Evolutionary conservation across 2,329 filamentous ascomycete genomes (phyloP), one percentile per base, ranked within the genome.

Genomic region (Triangularia setosa): DNA sequence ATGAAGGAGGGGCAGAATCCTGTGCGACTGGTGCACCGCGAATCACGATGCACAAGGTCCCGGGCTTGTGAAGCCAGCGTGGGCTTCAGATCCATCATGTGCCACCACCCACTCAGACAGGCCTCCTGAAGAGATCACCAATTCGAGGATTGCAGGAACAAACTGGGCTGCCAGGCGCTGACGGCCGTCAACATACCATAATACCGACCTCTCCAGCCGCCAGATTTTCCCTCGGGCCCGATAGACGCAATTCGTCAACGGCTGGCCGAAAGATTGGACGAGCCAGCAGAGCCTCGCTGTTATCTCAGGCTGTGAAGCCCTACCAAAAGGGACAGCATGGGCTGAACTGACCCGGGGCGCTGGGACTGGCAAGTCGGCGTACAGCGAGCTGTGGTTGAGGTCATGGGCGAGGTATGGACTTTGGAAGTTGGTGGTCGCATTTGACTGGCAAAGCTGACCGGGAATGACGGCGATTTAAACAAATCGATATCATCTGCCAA

Each of bases 401-500:
- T 55, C 60, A 63, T 54, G 54, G 59, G 18, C 58, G 27, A 59
- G 24, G 44, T 57, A 54, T 57, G 58, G 24, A 18, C 27, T 28
- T 40, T 33, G 48, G 18, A 33, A 61, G 54, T 14, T 27, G 58
- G 58, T 57, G 55, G 61, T 23, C 58, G 11, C 44, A 53, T 25
- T 40, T 44, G 44, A 40, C 11, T 44, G 18, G 55, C n/a, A 35
- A 40, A n/a, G 44, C 35, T 30, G 33, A 52, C 14, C 61, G 55
- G 54, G 60, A 61, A 48, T 68, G 65, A 70, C n/a, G 57, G 61
- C 23, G 24, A n/a, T 21, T 65, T 35, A 23, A 59, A 55, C 25
- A 54, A 30, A 28, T 35, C 27, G 33, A 59, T 35, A 64, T 70
- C 69, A 67, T 63, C 61, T 68, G 70, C 52, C 25, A 52, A 58